Conservation (phyloP, 495 filamentous ascomycete species). For the Neurospora hispaniola region DNA sequence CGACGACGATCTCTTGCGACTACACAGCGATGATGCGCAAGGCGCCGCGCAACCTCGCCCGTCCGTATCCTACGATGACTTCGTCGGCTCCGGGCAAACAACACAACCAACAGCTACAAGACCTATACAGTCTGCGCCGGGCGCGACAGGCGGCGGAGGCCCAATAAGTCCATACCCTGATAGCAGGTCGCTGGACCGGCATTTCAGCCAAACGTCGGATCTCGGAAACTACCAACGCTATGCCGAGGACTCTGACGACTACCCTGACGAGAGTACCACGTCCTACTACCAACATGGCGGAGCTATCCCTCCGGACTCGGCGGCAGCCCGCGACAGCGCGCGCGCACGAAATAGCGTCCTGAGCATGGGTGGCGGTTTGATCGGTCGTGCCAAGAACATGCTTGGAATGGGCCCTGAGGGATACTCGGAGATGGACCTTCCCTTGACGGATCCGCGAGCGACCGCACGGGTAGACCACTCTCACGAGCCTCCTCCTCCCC, state of each 20-base stretch:
- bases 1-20: slow-evolving; percentile 65
- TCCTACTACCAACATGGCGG: slow-evolving; percentile 57
- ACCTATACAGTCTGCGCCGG: slow-evolving; percentile 22
- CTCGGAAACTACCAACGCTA: slow-evolving; percentile 83
- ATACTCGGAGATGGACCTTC: slow-evolving; percentile 97
- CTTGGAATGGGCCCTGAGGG: slow-evolving; percentile 74
- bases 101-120: slow-evolving; percentile 4
- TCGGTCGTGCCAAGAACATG: slow-evolving; percentile 80
- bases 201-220: slow-evolving; percentile 77
- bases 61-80: slow-evolving; percentile 89
- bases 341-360: slow-evolving; percentile 80
- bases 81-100: slow-evolving; percentile 55
- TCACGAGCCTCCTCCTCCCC: slow-evolving; percentile 24
- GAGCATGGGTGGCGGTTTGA: slow-evolving; percentile 71
- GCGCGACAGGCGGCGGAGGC: slow-evolving; percentile 16
- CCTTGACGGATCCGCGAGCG: slow-evolving; percentile 66
- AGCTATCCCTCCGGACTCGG: slow-evolving; percentile 33
- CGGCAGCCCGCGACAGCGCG: slow-evolving; percentile 40
- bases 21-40: slow-evolving; percentile 53
- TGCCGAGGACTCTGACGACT: slow-evolving; percentile 71
- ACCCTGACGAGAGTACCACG: slow-evolving; percentile 56
- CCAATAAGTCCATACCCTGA: slow-evolving; percentile 42
- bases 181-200: slow-evolving; percentile 31
- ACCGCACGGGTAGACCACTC: slow-evolving; percentile 15
- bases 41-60: slow-evolving; percentile 56